These are phyloP conservation scores for Excoecaria agallocha DNA, from an alignment of 345 rosid genomes.

Conservation along the genomic window DNA sequence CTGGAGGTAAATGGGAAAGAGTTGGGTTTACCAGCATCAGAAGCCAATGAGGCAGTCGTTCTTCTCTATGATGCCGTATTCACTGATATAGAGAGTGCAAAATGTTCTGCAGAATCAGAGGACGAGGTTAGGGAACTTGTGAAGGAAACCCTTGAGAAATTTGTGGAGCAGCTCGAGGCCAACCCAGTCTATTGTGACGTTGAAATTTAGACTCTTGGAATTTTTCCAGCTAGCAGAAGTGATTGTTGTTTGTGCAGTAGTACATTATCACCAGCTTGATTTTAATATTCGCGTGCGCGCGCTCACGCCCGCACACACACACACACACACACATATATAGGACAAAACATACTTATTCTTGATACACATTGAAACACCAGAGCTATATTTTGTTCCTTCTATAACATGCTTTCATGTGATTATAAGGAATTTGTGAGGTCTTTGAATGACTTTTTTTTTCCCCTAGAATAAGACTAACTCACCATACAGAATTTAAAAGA, in stretches of 20 bases:
- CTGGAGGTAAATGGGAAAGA: slow-evolving; percentile 55
- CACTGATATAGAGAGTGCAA: slow-evolving; percentile 31
- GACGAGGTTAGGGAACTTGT: slow-evolving; percentile 38
- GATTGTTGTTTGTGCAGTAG: slow-evolving; percentile 14
- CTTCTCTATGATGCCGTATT: slow-evolving; percentile 59
- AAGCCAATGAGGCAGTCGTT: slow-evolving; percentile 53
- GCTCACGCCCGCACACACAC: too few relatives aligned
- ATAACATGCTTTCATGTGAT: slow-evolving; percentile 1
- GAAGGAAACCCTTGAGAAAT: slow-evolving; percentile 51
- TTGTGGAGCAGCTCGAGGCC: slow-evolving; percentile 59
- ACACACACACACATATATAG: too few relatives aligned
- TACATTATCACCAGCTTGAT: not conserved
- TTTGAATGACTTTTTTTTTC: too few relatives aligned
- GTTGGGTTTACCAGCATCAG: slow-evolving; percentile 68
- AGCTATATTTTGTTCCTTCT: not conserved
- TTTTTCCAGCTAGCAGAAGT: not conserved
- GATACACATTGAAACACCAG: not conserved
- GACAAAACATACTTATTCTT: too few relatives aligned
- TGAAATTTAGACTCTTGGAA: slow-evolving; percentile 26
- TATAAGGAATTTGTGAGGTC: not conserved
- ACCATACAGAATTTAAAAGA: too few relatives aligned
- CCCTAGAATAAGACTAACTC: too few relatives aligned
- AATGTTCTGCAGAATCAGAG: slow-evolving; percentile 22
- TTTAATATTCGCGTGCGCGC: too few relatives aligned
- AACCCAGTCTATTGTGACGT: slow-evolving; percentile 47